phyloP scores from a whole-genome alignment of 2,329 filamentous ascomycete species.

The Amauroascus verrucosus region DNA sequence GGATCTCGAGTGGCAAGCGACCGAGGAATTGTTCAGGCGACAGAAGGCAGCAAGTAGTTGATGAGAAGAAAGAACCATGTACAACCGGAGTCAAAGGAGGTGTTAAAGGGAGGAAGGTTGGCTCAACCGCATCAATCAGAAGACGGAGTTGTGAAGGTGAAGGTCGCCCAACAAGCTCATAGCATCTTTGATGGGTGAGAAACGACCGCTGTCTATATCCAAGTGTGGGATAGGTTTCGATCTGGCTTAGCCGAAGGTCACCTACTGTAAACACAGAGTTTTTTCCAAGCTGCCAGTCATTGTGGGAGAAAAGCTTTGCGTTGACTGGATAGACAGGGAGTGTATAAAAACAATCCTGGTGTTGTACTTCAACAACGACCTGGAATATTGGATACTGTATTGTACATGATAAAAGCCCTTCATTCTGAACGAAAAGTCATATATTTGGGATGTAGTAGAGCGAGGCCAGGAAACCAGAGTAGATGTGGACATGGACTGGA shows the following conservation, averaged over 20 bases:
- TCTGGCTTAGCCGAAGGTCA: not conserved
- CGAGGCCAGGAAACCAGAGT: not conserved
- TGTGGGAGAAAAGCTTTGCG: conserved; percentile 1
- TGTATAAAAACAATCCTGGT: not conserved
- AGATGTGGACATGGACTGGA: not conserved
- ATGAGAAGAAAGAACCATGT: conserved; percentile 6
- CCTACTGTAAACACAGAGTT: not conserved
- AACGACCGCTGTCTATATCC: conserved; percentile 5
- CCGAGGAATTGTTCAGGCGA: not conserved
- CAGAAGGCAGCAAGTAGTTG: not conserved
- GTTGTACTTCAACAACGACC: not conserved
- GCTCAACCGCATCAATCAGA: conserved; percentile 9
- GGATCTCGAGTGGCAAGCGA: conserved; percentile 9
- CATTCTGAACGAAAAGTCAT: not conserved
- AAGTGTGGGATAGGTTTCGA: conserved; percentile 4
- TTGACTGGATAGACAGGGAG: not conserved
- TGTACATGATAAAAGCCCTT: not conserved
- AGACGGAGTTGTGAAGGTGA: conserved; percentile 1
- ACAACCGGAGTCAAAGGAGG: not conserved
- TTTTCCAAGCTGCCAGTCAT: not conserved
- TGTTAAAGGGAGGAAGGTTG: conserved; percentile 4
- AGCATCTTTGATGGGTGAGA: conserved; percentile 9
- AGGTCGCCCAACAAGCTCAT: conserved; percentile 1
- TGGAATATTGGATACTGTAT: conserved; percentile 4
- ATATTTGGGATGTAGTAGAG: not conserved